Base-by-base conservation (phyloP, 1,284 basidiomycete species). In the Cutaneotrichosporon cavernicola region DNA sequence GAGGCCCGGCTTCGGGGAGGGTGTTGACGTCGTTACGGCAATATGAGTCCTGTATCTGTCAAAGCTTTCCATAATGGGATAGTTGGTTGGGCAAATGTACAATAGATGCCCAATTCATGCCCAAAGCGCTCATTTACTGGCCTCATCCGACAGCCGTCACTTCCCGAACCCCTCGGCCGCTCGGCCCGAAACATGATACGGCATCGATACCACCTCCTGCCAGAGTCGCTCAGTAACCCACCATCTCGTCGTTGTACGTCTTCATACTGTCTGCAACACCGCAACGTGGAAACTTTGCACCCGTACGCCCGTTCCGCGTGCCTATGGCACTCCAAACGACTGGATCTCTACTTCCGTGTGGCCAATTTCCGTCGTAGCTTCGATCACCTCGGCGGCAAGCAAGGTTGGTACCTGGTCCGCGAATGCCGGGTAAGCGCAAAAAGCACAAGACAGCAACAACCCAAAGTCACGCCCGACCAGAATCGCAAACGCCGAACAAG, bases 401-500 rank as follows among this genome's bases (percentile, higher is more conserved):
- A 46, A 46, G 43, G 43, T 46, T 46, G 16, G 43, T 16, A 46
- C 43, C 43, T 46, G 43, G 43, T n/a, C 43, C 43, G 43, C 43
- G 18, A 18, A 46, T n/a, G 16, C 18, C 43, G 43, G 43, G 43
- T 46, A 18, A 13, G 40, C 16, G 40, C 14, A 13, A 5, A 16
- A 13, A 43, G 40, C 40, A n/a, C 16, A n/a, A 9, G 7, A 46
- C 4, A n/a, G 18, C 43, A 8, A 46, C 43, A 46, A 46, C 43
- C 18, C 43, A 46, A 46, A 46, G 43, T 46, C 43, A 46, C 43
- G 43, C 43, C 43, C 43, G 43, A 13, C 34, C 18, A 18, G 40
- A 6, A 18, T 18, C 16, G 8, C 43, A 46, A 46, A 46, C 18
- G 43, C 43, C 43, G 43, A 16, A 36, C 40, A 5, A 43, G 11